Conservation (phyloP, 257 asterid genomes). For the Schizonepeta tenuifolia region DNA sequence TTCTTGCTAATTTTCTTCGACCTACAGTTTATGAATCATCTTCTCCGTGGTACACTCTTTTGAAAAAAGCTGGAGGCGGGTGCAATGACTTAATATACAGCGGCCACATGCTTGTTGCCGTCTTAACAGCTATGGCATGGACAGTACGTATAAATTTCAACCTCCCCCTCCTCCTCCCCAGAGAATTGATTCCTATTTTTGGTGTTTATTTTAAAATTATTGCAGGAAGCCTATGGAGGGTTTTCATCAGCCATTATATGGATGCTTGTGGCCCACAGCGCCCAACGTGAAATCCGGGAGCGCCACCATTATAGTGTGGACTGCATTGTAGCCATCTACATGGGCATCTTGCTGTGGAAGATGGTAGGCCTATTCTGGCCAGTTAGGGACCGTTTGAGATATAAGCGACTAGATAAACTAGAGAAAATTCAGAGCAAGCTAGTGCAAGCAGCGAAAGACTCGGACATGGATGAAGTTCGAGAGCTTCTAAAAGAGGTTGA, state of each 20-base stretch:
- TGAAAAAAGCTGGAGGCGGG: slow-evolving; percentile 91
- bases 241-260: slow-evolving; percentile 74
- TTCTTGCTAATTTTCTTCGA: slow-evolving; percentile 80
- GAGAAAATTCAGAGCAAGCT: slow-evolving; percentile 67
- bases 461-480: slow-evolving; percentile 73
- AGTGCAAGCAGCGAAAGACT: slow-evolving; percentile 85
- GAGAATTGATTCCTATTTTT: background rate
- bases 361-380: slow-evolving; percentile 86
- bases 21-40: slow-evolving; percentile 81
- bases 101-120: slow-evolving; percentile 98
- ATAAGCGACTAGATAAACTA: slow-evolving; percentile 53
- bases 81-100: slow-evolving; percentile 96
- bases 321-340: slow-evolving; percentile 80
- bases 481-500: slow-evolving; percentile 72
- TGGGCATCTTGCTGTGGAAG: slow-evolving; percentile 93
- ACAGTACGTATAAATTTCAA: slow-evolving; percentile 54
- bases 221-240: slow-evolving; percentile 98
- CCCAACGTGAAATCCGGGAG: slow-evolving; percentile 93
- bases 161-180: background rate
- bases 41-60: slow-evolving; percentile 74
- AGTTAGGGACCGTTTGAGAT: slow-evolving; percentile 49
- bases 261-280: slow-evolving; percentile 85
- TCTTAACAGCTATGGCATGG: slow-evolving; percentile 99
- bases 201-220: slow-evolving; percentile 7
- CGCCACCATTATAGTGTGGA: slow-evolving; percentile 97